Base-by-base conservation (phyloP, 208 protist species). In the Wallacemonas sp. region DNA sequence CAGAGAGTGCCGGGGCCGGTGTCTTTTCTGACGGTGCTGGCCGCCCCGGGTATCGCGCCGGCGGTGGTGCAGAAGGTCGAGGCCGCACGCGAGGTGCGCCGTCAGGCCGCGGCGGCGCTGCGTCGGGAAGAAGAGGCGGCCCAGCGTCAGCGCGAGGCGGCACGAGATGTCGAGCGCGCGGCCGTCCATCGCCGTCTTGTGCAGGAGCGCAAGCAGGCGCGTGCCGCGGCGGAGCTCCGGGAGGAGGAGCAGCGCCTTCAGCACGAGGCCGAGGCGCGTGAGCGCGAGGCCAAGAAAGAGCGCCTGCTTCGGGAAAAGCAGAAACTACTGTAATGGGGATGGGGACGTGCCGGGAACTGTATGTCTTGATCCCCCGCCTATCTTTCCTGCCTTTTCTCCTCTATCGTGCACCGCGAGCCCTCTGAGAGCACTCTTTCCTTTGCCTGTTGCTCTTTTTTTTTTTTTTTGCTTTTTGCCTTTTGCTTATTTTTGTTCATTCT, bases 81-180 rank as follows among this genome's bases (percentile, higher is more conserved):
- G 22, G 75, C 78, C 3, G 54, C 72, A n/a, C 77, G 83, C 16
- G 82, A 86, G 49, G 68, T 73, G 49, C 81, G 86, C 0, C 82
- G 86, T 18, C 64, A 44, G 38, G 79, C 67, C 0, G 84, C 76
- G 5, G 79, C 75, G 8, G 82, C 69, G 57, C 75, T 67, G 26
- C 71, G 84, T 3, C 59, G 72, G 1, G 38, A 76, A 29, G 89
- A 89, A 33, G 77, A 91, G 55, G 77, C 72, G 33, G 79, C 85
- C 54, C 74, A 79, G 59, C 76, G 81, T 0, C 36, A 55, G 36
- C 76, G 78, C 38, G 84, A 94, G 67, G 64, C 65, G 22, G 61
- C 74, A 52, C 72, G 82, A 11, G 86, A 91, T 49, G 61, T 45
- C n/a, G 79, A 84, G 59, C 76, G 86, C 0, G 89, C 76, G 28